Conservation (phyloP, 768 basidiomycete species). For the Lactifluus volemus region DNA sequence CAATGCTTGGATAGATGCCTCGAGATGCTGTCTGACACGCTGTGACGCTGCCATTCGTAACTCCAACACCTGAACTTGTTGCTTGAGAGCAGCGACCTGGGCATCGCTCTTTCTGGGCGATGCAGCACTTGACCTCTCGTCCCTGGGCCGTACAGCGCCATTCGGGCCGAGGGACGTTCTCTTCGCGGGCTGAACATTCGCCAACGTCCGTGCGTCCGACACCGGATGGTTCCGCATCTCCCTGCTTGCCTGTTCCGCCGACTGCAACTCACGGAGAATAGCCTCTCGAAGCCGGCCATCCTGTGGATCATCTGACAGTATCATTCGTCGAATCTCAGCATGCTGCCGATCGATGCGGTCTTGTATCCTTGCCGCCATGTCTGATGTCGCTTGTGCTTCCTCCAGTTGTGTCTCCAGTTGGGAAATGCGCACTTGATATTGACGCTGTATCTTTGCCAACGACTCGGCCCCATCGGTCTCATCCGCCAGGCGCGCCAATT, state of each 20-base stretch:
- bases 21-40: slow-evolving; percentile 56
- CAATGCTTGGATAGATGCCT: slow-evolving; percentile 49
- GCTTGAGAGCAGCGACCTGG: slow-evolving; percentile 42
- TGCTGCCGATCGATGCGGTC: slow-evolving; percentile 60
- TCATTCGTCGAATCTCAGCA: slow-evolving; percentile 60
- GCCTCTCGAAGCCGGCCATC: slow-evolving; percentile 56
- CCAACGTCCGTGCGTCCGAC: slow-evolving; percentile 31
- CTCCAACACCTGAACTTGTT: slow-evolving; percentile 60
- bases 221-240: slow-evolving; percentile 35
- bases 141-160: slow-evolving; percentile 30
- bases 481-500: slow-evolving; percentile 57
- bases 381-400: slow-evolving; percentile 43
- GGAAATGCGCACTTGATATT: slow-evolving; percentile 54
- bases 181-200: slow-evolving; percentile 43
- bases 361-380: slow-evolving; percentile 45
- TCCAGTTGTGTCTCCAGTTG: slow-evolving; percentile 55
- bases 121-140: slow-evolving; percentile 30
- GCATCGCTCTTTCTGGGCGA: slow-evolving; percentile 37
- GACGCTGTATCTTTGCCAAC: slow-evolving; percentile 49
- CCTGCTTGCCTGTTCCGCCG: slow-evolving; percentile 48
- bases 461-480: slow-evolving; percentile 47
- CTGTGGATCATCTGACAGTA: slow-evolving; percentile 45
- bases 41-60: slow-evolving; percentile 61
- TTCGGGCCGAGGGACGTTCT: slow-evolving; percentile 25
- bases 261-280: slow-evolving; percentile 53